A percentile compares a stretch with the other conserved stretches of the same genome.
Conservation (phyloP, 495 filamentous ascomycete genomes). For the Aspergillus cristatus region DNA sequence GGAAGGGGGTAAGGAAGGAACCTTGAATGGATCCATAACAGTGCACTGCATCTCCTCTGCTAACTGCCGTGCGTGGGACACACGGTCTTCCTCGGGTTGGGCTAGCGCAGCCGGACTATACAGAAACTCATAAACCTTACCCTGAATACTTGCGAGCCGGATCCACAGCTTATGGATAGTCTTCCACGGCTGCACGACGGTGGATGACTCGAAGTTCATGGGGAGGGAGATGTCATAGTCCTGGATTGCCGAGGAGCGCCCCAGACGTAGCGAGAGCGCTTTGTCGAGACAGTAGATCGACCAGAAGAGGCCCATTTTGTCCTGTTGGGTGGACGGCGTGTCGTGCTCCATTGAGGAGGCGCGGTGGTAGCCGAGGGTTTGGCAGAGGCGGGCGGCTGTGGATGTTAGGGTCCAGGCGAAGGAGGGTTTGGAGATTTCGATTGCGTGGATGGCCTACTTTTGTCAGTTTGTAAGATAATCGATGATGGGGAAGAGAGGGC, state of each 20-base stretch:
- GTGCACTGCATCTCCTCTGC: slow-evolving; percentile 23
- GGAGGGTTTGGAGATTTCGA: slow-evolving; percentile 55
- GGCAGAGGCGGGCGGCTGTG: slow-evolving; percentile 49
- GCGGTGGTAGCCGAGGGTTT: slow-evolving; percentile 57
- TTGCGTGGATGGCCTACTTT: slow-evolving; percentile 41
- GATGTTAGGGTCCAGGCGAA: slow-evolving; percentile 54
- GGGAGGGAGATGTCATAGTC: slow-evolving; percentile 57
- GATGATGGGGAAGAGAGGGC: too few relatives aligned
- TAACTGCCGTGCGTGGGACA: slow-evolving; percentile 21
- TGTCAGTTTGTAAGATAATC: background rate
- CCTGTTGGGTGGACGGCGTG: slow-evolving; percentile 19
- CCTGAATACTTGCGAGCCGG: slow-evolving; percentile 45
- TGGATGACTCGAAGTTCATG: slow-evolving; percentile 18
- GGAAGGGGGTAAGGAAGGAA: slow-evolving; percentile 3
- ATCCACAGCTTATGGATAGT: slow-evolving; percentile 36
- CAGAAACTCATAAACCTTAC: slow-evolving; percentile 47
- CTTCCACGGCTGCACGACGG: slow-evolving; percentile 16
- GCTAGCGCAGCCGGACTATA: slow-evolving; percentile 52
- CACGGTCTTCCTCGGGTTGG: slow-evolving; percentile 36
- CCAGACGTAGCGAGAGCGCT: slow-evolving; percentile 52
- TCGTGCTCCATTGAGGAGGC: slow-evolving; percentile 42
- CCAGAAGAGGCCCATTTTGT: slow-evolving; percentile 49
- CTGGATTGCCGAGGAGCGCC: slow-evolving; percentile 50
- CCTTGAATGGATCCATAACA: slow-evolving; percentile 27
- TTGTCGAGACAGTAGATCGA: slow-evolving; percentile 52